phyloP scores from a whole-genome alignment of 164 flowering plant species.

The Echeveria elegans region DNA sequence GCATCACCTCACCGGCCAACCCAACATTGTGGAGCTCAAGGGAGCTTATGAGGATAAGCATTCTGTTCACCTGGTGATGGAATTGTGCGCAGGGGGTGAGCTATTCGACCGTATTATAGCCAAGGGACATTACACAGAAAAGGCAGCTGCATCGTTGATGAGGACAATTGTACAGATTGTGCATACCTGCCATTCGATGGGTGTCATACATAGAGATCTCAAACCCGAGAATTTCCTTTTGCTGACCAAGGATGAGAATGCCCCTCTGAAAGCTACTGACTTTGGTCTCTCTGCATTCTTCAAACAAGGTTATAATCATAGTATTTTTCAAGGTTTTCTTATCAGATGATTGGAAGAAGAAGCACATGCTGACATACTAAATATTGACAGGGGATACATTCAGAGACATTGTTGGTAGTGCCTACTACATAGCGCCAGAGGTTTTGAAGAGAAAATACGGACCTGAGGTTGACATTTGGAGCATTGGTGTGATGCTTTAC shows the following conservation, averaged over 20 bases:
- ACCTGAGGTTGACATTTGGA: constrained; percentile 82
- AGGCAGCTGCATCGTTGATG: constrained; percentile 52
- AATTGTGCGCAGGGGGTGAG: constrained; percentile 74
- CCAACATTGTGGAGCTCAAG: constrained; percentile 63
- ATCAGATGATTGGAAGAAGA: not conserved
- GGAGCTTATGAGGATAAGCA: constrained; percentile 73
- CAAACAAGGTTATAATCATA: constrained; percentile 38
- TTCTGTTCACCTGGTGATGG: constrained; percentile 73
- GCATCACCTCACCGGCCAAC: constrained; percentile 69
- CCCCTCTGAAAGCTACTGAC: constrained; percentile 68
- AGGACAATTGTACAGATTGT: constrained; percentile 60
- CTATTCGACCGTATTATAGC: constrained; percentile 62
- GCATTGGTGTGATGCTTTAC: constrained; percentile 74
- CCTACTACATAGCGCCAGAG: constrained; percentile 89
- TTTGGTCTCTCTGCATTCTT: constrained; percentile 62
- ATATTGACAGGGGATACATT: constrained; percentile 49
- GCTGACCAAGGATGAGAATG: constrained; percentile 43
- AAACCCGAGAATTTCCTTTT: constrained; percentile 75
- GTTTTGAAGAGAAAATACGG: constrained; percentile 76
- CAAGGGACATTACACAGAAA: constrained; percentile 61
- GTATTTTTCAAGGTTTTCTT: not conserved
- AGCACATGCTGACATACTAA: not conserved
- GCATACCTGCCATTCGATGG: constrained; percentile 66
- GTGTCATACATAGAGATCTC: constrained; percentile 72
- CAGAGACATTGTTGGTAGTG: constrained; percentile 74